Conservation (phyloP, 169 alveolate species). For the Plasmodium relictum region DNA sequence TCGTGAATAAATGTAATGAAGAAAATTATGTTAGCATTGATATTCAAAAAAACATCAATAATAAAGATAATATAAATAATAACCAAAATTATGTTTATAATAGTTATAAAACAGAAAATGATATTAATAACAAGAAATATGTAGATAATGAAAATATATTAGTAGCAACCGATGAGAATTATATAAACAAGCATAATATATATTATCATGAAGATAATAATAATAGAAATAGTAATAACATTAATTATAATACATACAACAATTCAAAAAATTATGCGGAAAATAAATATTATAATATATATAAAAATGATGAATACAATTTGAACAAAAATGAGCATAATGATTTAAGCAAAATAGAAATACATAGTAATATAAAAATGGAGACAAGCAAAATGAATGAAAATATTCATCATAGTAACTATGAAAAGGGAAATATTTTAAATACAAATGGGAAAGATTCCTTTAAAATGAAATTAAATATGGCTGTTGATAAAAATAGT, state of each 20-base stretch:
- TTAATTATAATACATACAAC: background rate
- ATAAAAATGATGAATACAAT: background rate
- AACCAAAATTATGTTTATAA: too few species aligned
- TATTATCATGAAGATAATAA: background rate
- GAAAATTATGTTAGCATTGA: too few species aligned
- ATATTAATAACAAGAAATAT: too few species aligned
- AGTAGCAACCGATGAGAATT: background rate
- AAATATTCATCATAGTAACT: background rate
- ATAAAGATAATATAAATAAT: too few species aligned
- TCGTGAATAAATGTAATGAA: too few species aligned
- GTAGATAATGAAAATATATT: too few species aligned
- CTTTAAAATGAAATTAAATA: too few species aligned
- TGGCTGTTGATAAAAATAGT: too few species aligned
- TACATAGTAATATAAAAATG: background rate
- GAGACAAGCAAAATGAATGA: background rate
- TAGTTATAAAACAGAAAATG: too few species aligned
- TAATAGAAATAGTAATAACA: background rate
- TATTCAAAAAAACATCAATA: too few species aligned
- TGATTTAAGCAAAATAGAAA: background rate
- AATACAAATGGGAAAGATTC: too few species aligned
- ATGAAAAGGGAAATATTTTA: too few species aligned
- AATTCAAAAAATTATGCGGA: background rate
- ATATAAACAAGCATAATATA: background rate
- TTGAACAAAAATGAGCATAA: background rate
- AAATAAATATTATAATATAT: background rate